Conservation (phyloP, 495 filamentous ascomycete species). For the Aspergillus haitiensis region DNA sequence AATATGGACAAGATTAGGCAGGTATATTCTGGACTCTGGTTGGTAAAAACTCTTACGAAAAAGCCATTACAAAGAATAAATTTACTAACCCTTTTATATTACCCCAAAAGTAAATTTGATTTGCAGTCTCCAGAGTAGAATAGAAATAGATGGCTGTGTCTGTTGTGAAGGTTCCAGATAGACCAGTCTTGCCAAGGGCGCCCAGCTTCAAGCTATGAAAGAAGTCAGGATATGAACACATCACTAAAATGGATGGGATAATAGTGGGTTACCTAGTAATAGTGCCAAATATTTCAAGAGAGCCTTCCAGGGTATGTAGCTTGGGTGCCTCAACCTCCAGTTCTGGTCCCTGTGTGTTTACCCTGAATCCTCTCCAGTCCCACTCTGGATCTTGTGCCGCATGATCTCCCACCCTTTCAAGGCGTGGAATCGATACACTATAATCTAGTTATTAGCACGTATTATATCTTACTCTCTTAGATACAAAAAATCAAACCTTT, state of each 20-base stretch:
- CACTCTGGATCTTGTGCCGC: neutral
- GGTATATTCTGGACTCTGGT: neutral
- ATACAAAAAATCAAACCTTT: neutral
- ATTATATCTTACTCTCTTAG: neutral
- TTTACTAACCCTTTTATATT: constrained; percentile 3
- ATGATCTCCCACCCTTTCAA: neutral
- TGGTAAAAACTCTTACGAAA: neutral
- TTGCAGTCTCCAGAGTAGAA: neutral
- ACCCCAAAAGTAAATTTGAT: neutral
- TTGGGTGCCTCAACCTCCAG: constrained; percentile 5
- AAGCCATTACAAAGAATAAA: neutral
- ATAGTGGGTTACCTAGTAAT: neutral
- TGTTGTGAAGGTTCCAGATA: neutral
- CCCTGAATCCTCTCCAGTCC: neutral
- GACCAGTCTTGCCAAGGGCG: neutral
- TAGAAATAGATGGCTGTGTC: neutral
- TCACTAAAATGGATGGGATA: neutral
- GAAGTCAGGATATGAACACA: neutral
- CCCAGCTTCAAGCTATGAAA: neutral
- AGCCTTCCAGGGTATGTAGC: neutral
- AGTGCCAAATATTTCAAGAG: neutral
- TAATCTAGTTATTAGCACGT: neutral
- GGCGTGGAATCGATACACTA: constrained; percentile 2
- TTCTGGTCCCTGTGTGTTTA: neutral
- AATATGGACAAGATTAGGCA: neutral